Conservation (phyloP, 2,329 filamentous ascomycete species). For the Trichophaea hybrida region DNA sequence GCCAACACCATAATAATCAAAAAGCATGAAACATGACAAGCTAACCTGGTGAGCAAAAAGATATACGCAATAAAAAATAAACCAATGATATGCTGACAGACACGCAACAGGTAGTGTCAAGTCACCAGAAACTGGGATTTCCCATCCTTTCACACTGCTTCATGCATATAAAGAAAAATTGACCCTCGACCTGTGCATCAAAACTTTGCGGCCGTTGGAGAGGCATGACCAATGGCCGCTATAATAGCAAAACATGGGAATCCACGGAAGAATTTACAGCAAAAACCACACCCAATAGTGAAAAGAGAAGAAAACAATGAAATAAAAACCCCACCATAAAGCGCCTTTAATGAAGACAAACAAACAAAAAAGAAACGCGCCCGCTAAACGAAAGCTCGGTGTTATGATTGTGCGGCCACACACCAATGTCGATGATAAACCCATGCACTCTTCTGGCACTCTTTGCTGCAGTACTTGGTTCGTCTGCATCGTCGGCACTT, state of each 20-base stretch:
- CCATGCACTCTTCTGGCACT: constrained; percentile 98
- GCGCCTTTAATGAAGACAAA: constrained; percentile 9
- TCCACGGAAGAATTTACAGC: not conserved
- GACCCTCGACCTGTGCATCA: not conserved
- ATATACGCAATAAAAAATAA: constrained; percentile 16
- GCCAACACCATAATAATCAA: too few species aligned
- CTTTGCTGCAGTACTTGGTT: constrained; percentile 99
- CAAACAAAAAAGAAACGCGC: constrained; percentile 14
- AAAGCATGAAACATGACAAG: too few species aligned
- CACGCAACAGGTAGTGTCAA: constrained; percentile 9
- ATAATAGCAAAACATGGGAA: not conserved
- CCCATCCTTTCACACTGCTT: not conserved
- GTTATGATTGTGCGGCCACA: constrained; percentile 39
- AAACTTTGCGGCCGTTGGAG: not conserved
- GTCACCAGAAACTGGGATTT: not conserved
- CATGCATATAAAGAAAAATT: not conserved
- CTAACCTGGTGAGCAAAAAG: not conserved
- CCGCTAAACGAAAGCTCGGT: constrained; percentile 20
- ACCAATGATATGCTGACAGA: constrained; percentile 6
- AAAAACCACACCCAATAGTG: constrained; percentile 5
- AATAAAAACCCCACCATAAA: constrained; percentile 9
- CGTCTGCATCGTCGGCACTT: constrained; percentile 92
- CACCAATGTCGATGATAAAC: constrained; percentile 98
- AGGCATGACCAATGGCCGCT: not conserved
- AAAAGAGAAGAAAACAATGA: constrained; percentile 12